These are phyloP conservation scores for Nannochloris sp. DNA, from an alignment of 139 green algal genomes.

Conservation along the genomic window DNA sequence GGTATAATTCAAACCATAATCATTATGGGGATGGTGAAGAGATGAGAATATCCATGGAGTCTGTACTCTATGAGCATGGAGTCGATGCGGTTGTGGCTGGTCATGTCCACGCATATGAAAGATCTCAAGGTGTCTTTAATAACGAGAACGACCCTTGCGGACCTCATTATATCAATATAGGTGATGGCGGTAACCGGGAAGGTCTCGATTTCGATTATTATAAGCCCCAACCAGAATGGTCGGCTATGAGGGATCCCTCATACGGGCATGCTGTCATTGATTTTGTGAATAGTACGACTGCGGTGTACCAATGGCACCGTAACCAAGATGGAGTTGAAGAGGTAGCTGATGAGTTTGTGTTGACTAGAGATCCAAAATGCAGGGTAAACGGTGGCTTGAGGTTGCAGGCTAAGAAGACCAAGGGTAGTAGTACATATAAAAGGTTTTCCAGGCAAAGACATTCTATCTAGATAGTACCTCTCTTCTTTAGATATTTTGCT, in stretches of 20 bases:
- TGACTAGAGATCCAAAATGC: constrained; percentile 14
- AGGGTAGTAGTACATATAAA: not conserved
- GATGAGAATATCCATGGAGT: constrained; percentile 53
- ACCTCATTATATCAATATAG: constrained; percentile 55
- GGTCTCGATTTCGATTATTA: constrained; percentile 36
- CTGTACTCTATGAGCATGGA: constrained; percentile 44
- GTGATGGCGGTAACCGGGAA: constrained; percentile 77
- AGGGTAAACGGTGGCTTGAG: not conserved
- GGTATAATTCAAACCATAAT: constrained; percentile 63
- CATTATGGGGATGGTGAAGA: constrained; percentile 58
- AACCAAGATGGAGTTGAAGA: constrained; percentile 44
- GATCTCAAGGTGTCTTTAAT: constrained; percentile 33
- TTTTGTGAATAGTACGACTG: constrained; percentile 54
- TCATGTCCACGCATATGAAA: constrained; percentile 74
- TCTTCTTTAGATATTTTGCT: not conserved
- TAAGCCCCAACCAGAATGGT: constrained; percentile 44
- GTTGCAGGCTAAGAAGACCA: not conserved
- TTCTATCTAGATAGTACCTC: not conserved
- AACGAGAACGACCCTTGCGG: constrained; percentile 34
- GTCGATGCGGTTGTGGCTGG: constrained; percentile 68
- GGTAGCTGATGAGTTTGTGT: constrained; percentile 7
- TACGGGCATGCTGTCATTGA: constrained; percentile 60
- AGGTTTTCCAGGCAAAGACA: no score
- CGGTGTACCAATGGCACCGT: constrained; percentile 51
- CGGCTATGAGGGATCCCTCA: constrained; percentile 47